These are phyloP conservation scores for Cutaneotrichosporon spelunceum DNA, from an alignment of 1,284 basidiomycete genomes.

Conservation along the genomic window DNA sequence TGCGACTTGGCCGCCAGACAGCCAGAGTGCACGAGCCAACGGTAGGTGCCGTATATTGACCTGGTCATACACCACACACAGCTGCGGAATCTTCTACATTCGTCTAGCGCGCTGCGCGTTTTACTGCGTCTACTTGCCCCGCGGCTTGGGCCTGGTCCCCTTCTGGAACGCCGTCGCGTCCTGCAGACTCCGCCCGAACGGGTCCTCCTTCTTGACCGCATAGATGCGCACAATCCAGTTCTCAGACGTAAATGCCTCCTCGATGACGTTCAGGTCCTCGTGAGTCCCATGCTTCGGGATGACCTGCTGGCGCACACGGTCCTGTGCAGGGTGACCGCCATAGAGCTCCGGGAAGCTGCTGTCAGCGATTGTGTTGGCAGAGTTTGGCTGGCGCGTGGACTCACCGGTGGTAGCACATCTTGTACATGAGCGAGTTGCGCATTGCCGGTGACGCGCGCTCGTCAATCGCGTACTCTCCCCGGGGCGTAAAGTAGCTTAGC, in stretches of 20 bases:
- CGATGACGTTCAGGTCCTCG: slow-evolving; percentile 70
- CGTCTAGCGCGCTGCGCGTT: slow-evolving; percentile 6
- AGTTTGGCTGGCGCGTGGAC: slow-evolving; percentile 32
- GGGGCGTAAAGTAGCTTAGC: slow-evolving; percentile 86
- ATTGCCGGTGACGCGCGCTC: slow-evolving; percentile 82
- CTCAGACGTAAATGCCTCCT: slow-evolving; percentile 94
- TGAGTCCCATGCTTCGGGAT: slow-evolving; percentile 69
- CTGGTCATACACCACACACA: neutral
- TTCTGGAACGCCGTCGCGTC: slow-evolving; percentile 76
- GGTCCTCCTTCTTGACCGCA: slow-evolving; percentile 91
- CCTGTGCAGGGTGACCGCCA: slow-evolving; percentile 67
- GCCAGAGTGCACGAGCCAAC: too few relatives aligned
- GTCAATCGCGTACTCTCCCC: slow-evolving; percentile 92
- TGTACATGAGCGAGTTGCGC: slow-evolving; percentile 96
- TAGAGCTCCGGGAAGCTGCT: slow-evolving; percentile 81
- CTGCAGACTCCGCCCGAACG: slow-evolving; percentile 81
- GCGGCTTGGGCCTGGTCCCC: slow-evolving; percentile 41
- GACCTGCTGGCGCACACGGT: slow-evolving; percentile 78
- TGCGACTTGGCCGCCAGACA: too few relatives aligned
- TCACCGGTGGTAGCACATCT: slow-evolving; percentile 91
- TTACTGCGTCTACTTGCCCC: slow-evolving; percentile 3
- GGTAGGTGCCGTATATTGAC: too few relatives aligned
- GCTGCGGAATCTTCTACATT: neutral
- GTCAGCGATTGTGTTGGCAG: slow-evolving; percentile 1
- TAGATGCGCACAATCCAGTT: slow-evolving; percentile 99